Percentiles rank a stretch among this genome's conserved stretches.
phyloP scores from a whole-genome alignment of 1,139 yeast species.

The Tardiomyces depauwii region DNA sequence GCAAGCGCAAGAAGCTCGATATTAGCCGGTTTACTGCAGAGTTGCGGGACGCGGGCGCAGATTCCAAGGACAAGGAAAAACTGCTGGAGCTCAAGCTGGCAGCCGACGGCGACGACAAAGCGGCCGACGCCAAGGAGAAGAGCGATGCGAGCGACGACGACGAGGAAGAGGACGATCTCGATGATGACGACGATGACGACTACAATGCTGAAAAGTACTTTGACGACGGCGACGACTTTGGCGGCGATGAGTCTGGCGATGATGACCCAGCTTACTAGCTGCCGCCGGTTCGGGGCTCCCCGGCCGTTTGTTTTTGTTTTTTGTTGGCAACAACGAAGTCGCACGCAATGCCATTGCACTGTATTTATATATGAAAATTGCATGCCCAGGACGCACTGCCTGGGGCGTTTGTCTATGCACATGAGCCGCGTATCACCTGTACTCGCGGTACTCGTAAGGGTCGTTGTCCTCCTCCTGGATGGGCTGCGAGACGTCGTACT shows the following conservation, averaged over 20 bases:
- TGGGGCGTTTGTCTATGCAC: background rate
- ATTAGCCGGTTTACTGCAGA: slow-evolving; percentile 20
- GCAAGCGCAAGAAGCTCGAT: slow-evolving; percentile 20
- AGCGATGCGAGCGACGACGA: slow-evolving; percentile 34
- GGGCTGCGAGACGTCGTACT: slow-evolving; percentile 15
- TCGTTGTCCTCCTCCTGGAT: slow-evolving; percentile 9
- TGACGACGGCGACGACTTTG: slow-evolving; percentile 41
- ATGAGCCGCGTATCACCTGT: too few species aligned
- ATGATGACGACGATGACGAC: slow-evolving; percentile 62
- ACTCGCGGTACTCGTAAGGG: slow-evolving; percentile 4
- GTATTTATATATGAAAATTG: background rate
- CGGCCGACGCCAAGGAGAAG: slow-evolving; percentile 21
- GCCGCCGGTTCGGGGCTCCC: too few species aligned
- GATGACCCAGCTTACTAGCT: slow-evolving; percentile 31
- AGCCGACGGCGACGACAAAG: slow-evolving; percentile 31
- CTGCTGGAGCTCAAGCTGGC: slow-evolving; percentile 3
- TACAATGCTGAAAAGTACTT: slow-evolving; percentile 68
- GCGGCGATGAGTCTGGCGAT: slow-evolving; percentile 32
- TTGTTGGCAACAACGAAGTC: too few species aligned
- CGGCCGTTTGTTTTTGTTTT: too few species aligned
- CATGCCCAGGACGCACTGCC: background rate
- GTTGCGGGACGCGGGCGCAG: slow-evolving; percentile 26
- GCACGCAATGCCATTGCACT: background rate
- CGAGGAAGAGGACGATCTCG: slow-evolving; percentile 44
- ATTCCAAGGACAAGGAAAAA: slow-evolving; percentile 32